Base-by-base conservation (phyloP, 768 basidiomycete species). In the Suillus fuscotomentosus region DNA sequence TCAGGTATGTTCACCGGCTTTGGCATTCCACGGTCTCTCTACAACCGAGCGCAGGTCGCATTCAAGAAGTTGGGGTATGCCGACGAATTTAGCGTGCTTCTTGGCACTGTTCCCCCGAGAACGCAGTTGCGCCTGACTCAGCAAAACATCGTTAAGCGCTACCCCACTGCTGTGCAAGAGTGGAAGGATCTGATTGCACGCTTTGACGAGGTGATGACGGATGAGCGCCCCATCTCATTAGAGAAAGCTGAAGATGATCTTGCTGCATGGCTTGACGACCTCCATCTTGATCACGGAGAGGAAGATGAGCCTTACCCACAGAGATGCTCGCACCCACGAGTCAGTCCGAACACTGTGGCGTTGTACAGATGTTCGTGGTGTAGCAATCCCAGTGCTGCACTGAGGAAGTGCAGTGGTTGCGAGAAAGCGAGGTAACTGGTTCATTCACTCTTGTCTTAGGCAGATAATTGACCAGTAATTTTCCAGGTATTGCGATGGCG, bases 281-380 rank as follows among this genome's bases (percentile, higher is more conserved):
- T 84, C 64, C 72, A 80, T 55, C 65, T 82, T 61, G 80, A 80
- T 27, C 76, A 81, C 27, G 79, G 76, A n/a, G 76, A 76, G 1
- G 72, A 73, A 41, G 57, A 17, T 3, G 70, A 74, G 41, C 42
- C 70, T 53, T 63, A 75, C 61, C 70, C 72, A 22, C 68, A 75
- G 51, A 73, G 24, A 62, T 75, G 78, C 42, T 73, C 76, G 14
- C 80, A 82, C 60, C 80, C 83, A 14, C 81, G 78, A 68, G 77
- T 86, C 67, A 83, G 79, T 63, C 71, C 73, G 22, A 84, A 86
- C 54, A 75, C 76, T 22, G 82, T 87, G 9, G 79, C 73, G 43
- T 73, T 90, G 48, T 89, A 86, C 73, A 75, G 81, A 31, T 90
- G 89, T 68, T 86, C 87, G 31, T 86, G 83, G 80, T 89, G 88